Base-by-base conservation (phyloP, 1,284 basidiomycete genomes). In the Ustilago tritici region DNA sequence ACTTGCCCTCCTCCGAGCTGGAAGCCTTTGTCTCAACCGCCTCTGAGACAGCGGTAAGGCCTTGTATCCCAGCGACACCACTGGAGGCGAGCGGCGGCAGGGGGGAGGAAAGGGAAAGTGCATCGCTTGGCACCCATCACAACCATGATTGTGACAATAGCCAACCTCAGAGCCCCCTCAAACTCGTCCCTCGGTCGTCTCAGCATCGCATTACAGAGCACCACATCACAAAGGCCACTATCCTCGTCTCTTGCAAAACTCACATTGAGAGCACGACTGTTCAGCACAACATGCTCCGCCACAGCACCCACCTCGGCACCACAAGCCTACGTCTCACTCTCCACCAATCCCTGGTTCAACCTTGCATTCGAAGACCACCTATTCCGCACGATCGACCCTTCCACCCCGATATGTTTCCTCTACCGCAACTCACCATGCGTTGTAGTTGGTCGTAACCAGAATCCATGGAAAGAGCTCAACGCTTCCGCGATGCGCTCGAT, bases 401-500 rank as follows among this genome's bases (percentile, higher is more conserved):
- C 61, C 1, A 56, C 61, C 15, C 81, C 81, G 1, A 88, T 96
- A 36, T 89, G 98, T 32, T 90, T 98, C 61, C 87, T 99, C 61
- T 99, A 98, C 86, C 91, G 94, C 56, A 94, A 99, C 85, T 86
- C 88, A 0, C 94, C 95, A 1, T 96, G 95, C 82, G 93, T 99
- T 15, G 91, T 99, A 53, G 94, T 99, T 65, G 97, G 97, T 0
- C 89, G 96, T 58, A 97, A 98, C 86, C 96, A 99, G 89, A 98
- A 98, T 82, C 95, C 95, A 23, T 99, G 96, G 96, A 95, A 94
- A 85, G 97, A 99, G 87, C 92, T 95, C 69, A 95, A 97, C 81
- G 88, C 93, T 54, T 81, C 85, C 2, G 88, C 89, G 9, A 88
- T 93, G 35, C 81, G 86, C 11, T 79, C 86, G 9, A 86, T 88